Evolutionary conservation across 1,284 basidiomycete species (phyloP), one percentile per base, ranked within the genome.

Genomic region (Athelia psychrophila): DNA sequence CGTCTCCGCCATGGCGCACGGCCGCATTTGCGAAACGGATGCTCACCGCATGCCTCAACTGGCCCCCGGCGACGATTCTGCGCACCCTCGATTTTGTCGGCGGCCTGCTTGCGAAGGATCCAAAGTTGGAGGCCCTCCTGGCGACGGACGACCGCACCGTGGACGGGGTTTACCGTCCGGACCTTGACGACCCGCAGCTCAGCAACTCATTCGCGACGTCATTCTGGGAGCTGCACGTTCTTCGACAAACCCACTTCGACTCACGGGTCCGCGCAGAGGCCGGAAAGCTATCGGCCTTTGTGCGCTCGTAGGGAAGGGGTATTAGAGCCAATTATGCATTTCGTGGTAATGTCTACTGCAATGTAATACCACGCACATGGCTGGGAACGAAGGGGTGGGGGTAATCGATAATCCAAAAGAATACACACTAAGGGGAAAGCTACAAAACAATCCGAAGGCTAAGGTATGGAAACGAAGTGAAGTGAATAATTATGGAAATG

Each of bases 11-110:
- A 15, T 88, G 86, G 78, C 86, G 94, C 56, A 80, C 85, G 22
- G 92, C 93, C 19, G 92, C 95, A 2, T 98, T 99, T 67, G 81
- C 90, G 51, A 98, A 98, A 72, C 88, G 97, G 23, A 77, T 99
- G 38, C 75, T 94, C 24, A 82, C 81, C 46, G 86, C 86, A 23
- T 83, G 87, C 13, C 74, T 98, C 45, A 84, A 90, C 62, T 92
- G 93, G 83, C 83, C 95, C 0, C 77, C 91, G 1, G 62, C 69
- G 2, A 79, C 81, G 10, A 81, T 84, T 19, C 69, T 86, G 45
- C 84, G 86, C 42, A 74, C 87, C 16, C 68, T 98, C 27, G 79
- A 81, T 24, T 91, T 96, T 58, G 84, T 95, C 6, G 74, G 74
- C 40, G 76, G 74, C 48, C 73, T 98, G 55, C 71, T 96, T 48